phyloP scores from a whole-genome alignment of 2,329 filamentous ascomycete species.

The Myriosclerotinia curreyana region DNA sequence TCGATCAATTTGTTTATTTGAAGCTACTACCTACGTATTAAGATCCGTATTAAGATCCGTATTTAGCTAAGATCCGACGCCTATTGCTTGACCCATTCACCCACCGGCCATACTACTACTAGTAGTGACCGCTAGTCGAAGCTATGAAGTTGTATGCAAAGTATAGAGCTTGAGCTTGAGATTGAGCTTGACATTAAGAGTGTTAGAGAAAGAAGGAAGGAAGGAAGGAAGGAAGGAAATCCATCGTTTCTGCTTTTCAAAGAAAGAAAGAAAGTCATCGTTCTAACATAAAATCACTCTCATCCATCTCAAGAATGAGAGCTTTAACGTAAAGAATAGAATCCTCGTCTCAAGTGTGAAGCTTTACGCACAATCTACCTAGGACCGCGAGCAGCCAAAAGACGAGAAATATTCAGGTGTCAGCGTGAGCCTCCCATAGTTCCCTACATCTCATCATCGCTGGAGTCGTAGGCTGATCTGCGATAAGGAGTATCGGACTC shows the following conservation, averaged over 20 bases:
- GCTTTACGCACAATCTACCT: too few relatives aligned
- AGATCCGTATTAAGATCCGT: too few relatives aligned
- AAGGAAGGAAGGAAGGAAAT: too few relatives aligned
- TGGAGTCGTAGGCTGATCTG: slow-evolving; percentile 13
- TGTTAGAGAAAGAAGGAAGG: neutral
- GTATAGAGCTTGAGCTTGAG: too few relatives aligned
- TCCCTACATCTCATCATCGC: slow-evolving; percentile 15
- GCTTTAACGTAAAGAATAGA: neutral
- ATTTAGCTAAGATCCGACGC: too few relatives aligned
- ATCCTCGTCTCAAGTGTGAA: neutral
- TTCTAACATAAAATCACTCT: neutral
- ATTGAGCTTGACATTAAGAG: neutral
- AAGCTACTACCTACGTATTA: too few relatives aligned
- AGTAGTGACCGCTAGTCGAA: neutral
- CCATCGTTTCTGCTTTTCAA: too few relatives aligned
- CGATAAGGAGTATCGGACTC: neutral
- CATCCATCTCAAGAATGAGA: neutral
- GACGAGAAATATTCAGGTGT: neutral
- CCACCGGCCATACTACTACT: too few relatives aligned
- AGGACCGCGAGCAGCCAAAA: too few relatives aligned
- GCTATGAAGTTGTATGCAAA: neutral
- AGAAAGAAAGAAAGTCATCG: too few relatives aligned
- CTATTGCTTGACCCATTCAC: too few relatives aligned
- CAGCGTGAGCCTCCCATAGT: neutral
- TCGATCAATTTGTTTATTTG: too few relatives aligned